Base-by-base conservation (phyloP, 169 alveolate species). In the Cryptosporidium meleagridis region DNA sequence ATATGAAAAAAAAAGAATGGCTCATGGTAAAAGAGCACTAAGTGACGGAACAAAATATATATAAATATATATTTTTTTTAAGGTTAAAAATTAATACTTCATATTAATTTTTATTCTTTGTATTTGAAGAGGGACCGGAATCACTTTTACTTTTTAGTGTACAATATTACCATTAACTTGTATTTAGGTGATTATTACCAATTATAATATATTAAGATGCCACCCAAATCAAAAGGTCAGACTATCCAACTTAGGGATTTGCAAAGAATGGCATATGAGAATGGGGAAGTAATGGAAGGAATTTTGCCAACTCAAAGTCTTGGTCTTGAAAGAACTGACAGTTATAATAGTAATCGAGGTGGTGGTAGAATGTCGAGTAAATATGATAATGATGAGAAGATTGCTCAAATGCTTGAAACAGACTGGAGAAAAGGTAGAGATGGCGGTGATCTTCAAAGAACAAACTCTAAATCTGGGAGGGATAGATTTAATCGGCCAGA, bases 221-320 rank as follows among this genome's bases (percentile, higher is more conserved):
- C 89, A 61, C 89, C 75, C 16, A 80, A 59, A 62, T 80, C 75
- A 29, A 80, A 65, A 62, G 89, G 89, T 44, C 89, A 80, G 29
- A 80, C 89, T 18, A 80, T 80, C 55, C 89, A 80, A 62, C 62
- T 80, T 26, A 37, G 89, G n/a, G 89, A 59, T 69, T 45, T 80
- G 52, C 89, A 80, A 31, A 59, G 89, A 62, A 62, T 80, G 89
- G 89, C 75, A 14, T 80, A 80, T 31, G 89, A 80, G 51, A 80
- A 67, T 80, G 75, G 89, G 8, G 70, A 80, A 48, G 44, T 48
- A 3, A 80, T 62, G 73, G 89, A 80, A 10, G 59, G 70, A 8
- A 65, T 80, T 14, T 29, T 80, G 37, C 89, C 89, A 48, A 45
- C 89, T 23, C 89, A 80, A 33, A 80, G 89, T 45, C 89, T 48